Evolutionary conservation across 1,284 basidiomycete genomes (phyloP), one percentile per base, ranked within the genome.

Genomic region (Veloporphyrellus conicus): DNA sequence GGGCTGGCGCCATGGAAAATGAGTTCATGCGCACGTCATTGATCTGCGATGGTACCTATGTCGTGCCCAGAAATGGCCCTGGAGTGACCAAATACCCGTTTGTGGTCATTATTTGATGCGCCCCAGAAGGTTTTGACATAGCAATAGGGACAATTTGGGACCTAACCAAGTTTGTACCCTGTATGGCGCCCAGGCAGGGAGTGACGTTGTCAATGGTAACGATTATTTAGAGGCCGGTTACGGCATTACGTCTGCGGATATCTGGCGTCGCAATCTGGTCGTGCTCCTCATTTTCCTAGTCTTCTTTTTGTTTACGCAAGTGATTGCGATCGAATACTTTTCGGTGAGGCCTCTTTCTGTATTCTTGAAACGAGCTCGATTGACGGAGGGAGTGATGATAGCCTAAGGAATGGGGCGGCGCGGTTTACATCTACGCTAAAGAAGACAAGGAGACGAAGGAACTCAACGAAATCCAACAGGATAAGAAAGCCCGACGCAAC

Each of bases 1-100:
- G 89, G 76, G 81, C 85, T 55, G 86, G 81, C 1, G 72, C 81
- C 43, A 84, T 92, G 78, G 83, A 87, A 66, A 93, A 93, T 61
- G 88, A 92, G 62, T 92, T 92, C 67, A 82, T 77, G 70, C 77
- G 87, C 8, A 78, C 87, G 44, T 66, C 74, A 19, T 63, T 90
- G 34, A 71, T 71, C 2, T 92, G 90, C 57, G 82, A 88, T 59
- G 81, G 82, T 12, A 69, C 64, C 28, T 84, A 79, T 57, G 73
- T 91, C 45, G 74, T 89, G 18, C 90, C 90, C 1, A 73, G 84
- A 44, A 89, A 90, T 60, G 76, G 77, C 2, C 71, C 73, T 1
- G 79, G 77, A 12, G 59, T 86, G 34, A 74, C 69, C 33, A 79
- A 78, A 54, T 90, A 87, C 65, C 84, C 86, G 77, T 83, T 60